Base-by-base conservation (phyloP, 169 alveolate genomes). In the Toxoplasma gondii region DNA sequence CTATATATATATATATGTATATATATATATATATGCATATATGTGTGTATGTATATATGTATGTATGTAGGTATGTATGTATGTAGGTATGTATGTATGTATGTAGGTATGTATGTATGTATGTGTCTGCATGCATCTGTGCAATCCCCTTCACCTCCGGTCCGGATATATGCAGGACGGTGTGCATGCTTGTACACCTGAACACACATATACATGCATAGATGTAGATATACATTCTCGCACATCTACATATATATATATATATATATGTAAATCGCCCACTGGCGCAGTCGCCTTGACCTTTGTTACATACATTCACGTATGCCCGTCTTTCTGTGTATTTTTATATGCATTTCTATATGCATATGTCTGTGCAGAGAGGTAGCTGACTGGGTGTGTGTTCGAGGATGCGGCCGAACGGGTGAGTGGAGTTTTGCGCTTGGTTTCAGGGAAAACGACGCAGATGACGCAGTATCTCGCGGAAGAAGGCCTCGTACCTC, bases 391-490 rank as follows among this genome's bases (percentile, higher is more conserved):
- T 90, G 10, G 67, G 53, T 7, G 38, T 34, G 34, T 81, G 64
- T 29, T 22, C 17, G 4, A 17, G 0, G 58, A 29, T 43, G 34
- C 16, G 36, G 27, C 31, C 38, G 36, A 4, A 9, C n/a, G 27
- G 34, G 19, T 4, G 44, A 38, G 31, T 74, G 34, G 1, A 1
- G 49, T 69, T n/a, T 78, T 44, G 4, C 24, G 44, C n/a, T 38
- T 99, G n/a, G 99, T 99, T 12, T 98, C 94, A 92, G 94, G 94
- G 2, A 96, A 96, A 88, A 96, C 97, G 36, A 96, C 97, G 17
- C 97, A 96, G 93, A 96, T 96, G 96, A 96, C 97, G 17, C 97
- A 96, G 96, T 96, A 96, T 88, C 41, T 92, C 93, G 97, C 97
- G 0, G 97, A 95, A 82, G 97, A 93, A 29, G 97, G 97, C 34